Base-by-base conservation (phyloP, 805 yeast genomes). In the Teunomyces gatunensis region DNA sequence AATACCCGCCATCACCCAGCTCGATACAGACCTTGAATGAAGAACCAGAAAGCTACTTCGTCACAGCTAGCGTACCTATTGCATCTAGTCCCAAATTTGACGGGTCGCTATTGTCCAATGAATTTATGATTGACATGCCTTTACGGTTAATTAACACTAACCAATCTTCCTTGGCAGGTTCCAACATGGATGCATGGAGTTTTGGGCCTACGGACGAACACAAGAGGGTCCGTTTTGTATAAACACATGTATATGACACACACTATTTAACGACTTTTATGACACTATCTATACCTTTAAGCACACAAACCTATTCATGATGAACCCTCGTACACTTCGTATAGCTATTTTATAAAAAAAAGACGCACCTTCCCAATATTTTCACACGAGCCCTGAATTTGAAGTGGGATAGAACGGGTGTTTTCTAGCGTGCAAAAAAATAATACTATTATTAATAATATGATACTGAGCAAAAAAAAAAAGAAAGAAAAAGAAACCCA, bases 151-250 rank as follows among this genome's bases (percentile, higher is more conserved):
- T 33, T 10, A 47, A 39, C 32, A 50, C 53, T 12, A 45, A 50
- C 47, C 53, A 47, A 39, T 45, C 46, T 32, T 46, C 49, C 7
- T 28, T 33, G 30, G 40, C 40, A 23, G 12, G 13, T 6, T 37
- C 40, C n/a, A 36, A 42, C 20, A 32, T 46, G 13, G 32, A 25
- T 20, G 44, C 42, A 21, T 47, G 40, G 42, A 33, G 29, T 15
- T 47, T 29, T 25, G 25, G 20, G 9, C 30, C 40, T 4, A 11
- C 17, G 11, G 47, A 44, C 4, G 34, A 34, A 7, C 13, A 25
- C 15, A 47, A 42, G 41, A 37, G 27, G 32, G 49, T 47, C n/a
- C 49, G 42, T 27, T 45, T 45, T 37, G 40, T 37, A 20, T 37
- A 35, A 23, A 21, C 40, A 21, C 13, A 25, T 25, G 27, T 25